Base-by-base conservation (phyloP, 2,329 filamentous ascomycete genomes). In the Keithomyces neogunnii region DNA sequence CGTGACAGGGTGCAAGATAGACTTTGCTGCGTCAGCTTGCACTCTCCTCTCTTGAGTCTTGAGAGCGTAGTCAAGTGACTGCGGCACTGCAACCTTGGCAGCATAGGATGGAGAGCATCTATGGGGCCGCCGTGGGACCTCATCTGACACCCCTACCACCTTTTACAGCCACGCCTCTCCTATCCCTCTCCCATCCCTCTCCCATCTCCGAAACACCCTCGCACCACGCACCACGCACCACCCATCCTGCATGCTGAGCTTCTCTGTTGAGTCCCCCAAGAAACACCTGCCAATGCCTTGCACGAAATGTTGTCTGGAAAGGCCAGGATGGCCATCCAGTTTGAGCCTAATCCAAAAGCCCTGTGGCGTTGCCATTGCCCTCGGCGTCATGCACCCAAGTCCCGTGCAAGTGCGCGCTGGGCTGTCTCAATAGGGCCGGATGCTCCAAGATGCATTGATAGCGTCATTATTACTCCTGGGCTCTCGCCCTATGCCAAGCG, bases 351-450 rank as follows among this genome's bases (percentile, higher is more conserved):
- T 35, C 40, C 29, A 19, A 40, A 38, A 44, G 13, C 11, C 5
- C 3, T 32, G 48, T 5, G 7, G 38, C 42, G 9, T 32, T 7
- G n/a, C 29, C 30, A 32, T 38, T 6, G 35, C 29, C 9, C 29
- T 3, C 36, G 43, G 26, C 38, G 52, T 53, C 49, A 53, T 51
- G 49, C 49, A 33, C 35, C 47, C 52, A 47, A 44, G 44, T 49
- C 52, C 47, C 49, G 52, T 54, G 52, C 47, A 50, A 51, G 49
- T 47, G 38, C 44, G 39, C 26, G 50, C 47, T 36, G 19, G 19
- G 19, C 19, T 19, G 19, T n/a, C 33, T 46, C 40, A 49, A 38
- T 40, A 44, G 38, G 49, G 40, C 49, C 46, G 35, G 45, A 47
- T 53, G 32, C 33, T 35, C n/a, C 48, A 11, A 46, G 11, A 7